A percentile compares a stretch with the other conserved stretches of the same genome.
phyloP scores from a whole-genome alignment of 441 rosid genomes.

The Capsella rubella region DNA sequence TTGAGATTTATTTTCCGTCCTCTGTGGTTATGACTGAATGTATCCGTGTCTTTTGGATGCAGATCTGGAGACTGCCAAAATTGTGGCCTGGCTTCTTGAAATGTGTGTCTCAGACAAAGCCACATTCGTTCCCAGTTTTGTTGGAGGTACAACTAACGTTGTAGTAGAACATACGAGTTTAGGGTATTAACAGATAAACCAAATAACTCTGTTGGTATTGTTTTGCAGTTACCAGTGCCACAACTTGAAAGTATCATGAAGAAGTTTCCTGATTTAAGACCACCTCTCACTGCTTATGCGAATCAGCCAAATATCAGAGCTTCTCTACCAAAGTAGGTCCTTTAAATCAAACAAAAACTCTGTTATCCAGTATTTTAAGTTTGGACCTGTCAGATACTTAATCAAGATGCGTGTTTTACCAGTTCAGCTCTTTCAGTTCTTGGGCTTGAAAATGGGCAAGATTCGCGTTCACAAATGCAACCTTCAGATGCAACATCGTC shows the following conservation, averaged over 20 bases:
- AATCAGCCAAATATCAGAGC: slow-evolving; percentile 69
- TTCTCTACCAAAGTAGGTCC: slow-evolving; percentile 78
- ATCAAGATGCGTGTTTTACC: slow-evolving; percentile 40
- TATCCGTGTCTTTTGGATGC: slow-evolving; percentile 36
- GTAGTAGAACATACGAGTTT: slow-evolving; percentile 12
- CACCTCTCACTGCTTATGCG: slow-evolving; percentile 72
- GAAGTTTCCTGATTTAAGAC: slow-evolving; percentile 78
- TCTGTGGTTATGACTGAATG: slow-evolving; percentile 14
- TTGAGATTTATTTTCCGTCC: not conserved
- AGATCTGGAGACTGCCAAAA: slow-evolving; percentile 99
- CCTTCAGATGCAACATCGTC: slow-evolving; percentile 67
- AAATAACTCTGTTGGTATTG: slow-evolving; percentile 34
- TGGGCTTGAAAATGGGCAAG: slow-evolving; percentile 65
- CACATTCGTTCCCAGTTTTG: slow-evolving; percentile 89
- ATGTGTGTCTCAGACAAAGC: slow-evolving; percentile 93
- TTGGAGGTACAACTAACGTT: slow-evolving; percentile 64
- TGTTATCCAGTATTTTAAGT: not conserved
- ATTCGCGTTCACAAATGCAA: slow-evolving; percentile 56
- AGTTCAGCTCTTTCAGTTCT: slow-evolving; percentile 77
- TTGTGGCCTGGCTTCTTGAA: slow-evolving; percentile 98
- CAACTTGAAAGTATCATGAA: slow-evolving; percentile 84
- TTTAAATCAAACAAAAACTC: slow-evolving; percentile 16
- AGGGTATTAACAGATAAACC: slow-evolving; percentile 4
- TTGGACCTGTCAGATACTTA: slow-evolving; percentile 13
- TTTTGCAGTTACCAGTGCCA: slow-evolving; percentile 83